Base-by-base conservation (phyloP, 352 stramenopile genomes). In the Phytophthora pinifolia region DNA sequence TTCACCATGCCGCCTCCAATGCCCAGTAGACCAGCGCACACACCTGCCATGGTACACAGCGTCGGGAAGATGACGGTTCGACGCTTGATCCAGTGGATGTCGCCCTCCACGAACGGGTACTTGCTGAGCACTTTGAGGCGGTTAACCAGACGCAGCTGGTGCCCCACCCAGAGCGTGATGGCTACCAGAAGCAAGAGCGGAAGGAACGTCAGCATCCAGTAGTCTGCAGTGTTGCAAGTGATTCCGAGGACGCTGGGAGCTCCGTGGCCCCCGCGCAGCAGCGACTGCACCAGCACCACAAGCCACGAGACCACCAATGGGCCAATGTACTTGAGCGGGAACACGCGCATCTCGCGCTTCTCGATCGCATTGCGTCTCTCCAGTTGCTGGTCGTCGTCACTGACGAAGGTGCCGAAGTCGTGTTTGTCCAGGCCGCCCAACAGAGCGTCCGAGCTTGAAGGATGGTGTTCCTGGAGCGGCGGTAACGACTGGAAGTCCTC, bases 1-100 rank as follows among this genome's bases (percentile, higher is more conserved):
- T 98, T 98, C 20, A 99, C 93, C 73, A 99, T 98, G 36, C 96
- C 96, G 35, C 96, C 97, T 39, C 96, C 96, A 15, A 99, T 92
- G 13, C 97, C 97, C 53, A 99, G 88, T 33, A 99, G 77, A 12
- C 96, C 96, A 10, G 96, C 96, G 49, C 93, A 94, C 18, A 99
- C 81, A 14, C 97, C 97, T 2, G 96, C 96, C 14, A 98, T 74
- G 36, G 89, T 83, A 49, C 94, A 98, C 57, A 98, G 79, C 1
- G 76, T 48, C 5, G 96, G 96, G 74, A 98, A 98, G 4, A 96
- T 59, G 20, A 98, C 69, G 3, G 94, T 96, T 14, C 88, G 83
- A 13, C 62, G 65, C 35, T 70, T 76, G 53, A 96, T 91, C 96
- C 96, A 99, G 75, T 97, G 78, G 18, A 98, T 94, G 64, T 99